Evolutionary conservation across 1,139 yeast genomes (phyloP).

Genomic region (Suhomyces bolitotheri): DNA sequence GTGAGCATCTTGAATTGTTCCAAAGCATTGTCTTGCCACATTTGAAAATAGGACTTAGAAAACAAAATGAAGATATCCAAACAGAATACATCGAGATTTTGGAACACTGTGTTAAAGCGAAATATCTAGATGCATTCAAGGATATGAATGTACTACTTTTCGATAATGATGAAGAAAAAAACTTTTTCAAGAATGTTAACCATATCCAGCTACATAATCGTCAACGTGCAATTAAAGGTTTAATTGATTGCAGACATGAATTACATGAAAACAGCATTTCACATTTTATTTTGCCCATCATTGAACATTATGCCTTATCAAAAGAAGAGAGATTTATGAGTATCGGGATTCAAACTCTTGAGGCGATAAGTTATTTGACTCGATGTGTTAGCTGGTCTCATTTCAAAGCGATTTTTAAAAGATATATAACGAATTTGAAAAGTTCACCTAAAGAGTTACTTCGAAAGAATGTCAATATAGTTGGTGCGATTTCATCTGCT

Average conservation of each 20-base stretch:
- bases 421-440: slow-evolving; percentile 62
- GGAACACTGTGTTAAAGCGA: slow-evolving; percentile 57
- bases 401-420: slow-evolving; percentile 68
- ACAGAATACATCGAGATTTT: slow-evolving; percentile 69
- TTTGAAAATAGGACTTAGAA: slow-evolving; percentile 68
- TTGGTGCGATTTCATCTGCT: slow-evolving; percentile 64
- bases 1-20: slow-evolving; percentile 44
- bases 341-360: slow-evolving; percentile 71
- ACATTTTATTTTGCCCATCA: slow-evolving; percentile 78
- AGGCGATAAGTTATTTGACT: slow-evolving; percentile 60
- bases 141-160: slow-evolving; percentile 69
- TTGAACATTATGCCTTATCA: slow-evolving; percentile 70
- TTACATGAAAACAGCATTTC: slow-evolving; percentile 64
- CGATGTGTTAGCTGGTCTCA: slow-evolving; percentile 75
- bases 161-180: slow-evolving; percentile 77
- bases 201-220: slow-evolving; percentile 89
- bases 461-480: slow-evolving; percentile 60
- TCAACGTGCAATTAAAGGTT: slow-evolving; percentile 72
- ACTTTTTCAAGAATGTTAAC: slow-evolving; percentile 75
- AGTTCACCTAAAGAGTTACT: slow-evolving; percentile 51
- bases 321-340: slow-evolving; percentile 66
- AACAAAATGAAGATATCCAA: slow-evolving; percentile 60
- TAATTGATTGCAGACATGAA: slow-evolving; percentile 40
- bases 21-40: slow-evolving; percentile 64
- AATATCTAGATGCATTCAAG: slow-evolving; percentile 53